Evolutionary conservation across 495 filamentous ascomycete species (phyloP), one percentile per base, ranked within the genome.

Genomic region (Penicillium manginii): DNA sequence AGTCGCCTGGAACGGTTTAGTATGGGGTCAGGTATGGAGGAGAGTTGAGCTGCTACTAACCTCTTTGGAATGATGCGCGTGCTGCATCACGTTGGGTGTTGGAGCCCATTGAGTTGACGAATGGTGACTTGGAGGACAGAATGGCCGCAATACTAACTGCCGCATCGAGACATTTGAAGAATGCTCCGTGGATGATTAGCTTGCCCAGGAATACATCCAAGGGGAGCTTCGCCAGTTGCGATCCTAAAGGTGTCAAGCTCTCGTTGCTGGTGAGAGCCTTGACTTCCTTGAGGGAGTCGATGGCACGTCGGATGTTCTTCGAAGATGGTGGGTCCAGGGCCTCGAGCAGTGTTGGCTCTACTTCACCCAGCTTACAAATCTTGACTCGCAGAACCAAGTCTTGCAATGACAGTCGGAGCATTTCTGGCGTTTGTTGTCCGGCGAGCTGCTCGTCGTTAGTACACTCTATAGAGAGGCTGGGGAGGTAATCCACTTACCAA

Each of bases 381-480:
- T 98, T 98, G 60, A 97, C 91, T n/a, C 94, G 87, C 60, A 98
- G 87, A 9, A 93, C 91, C 3, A 97, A 83, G 62, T 98, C 94
- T 73, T 98, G 93, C 10, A 98, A 75, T 0, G 92, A 97, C 6
- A 98, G 81, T 2, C 94, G 88, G 43, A 98, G 86, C 83, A 98
- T 92, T 70, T 98, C 94, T 0, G 94, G 94, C 0, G 89, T 96
- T 77, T 98, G 94, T 67, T 97, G 91, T 50, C 93, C 91, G 14
- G 85, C 83, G 81, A 97, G 91, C 58, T 90, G 64, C 11, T 52
- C 32, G 22, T 11, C 23, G 15, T 59, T 32, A 62, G 49, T 35
- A 53, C 31, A 10, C 1, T 49, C 14, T 17, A 6, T 39, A 8
- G 22, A 15, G 18, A 17, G 5, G 26, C 40, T 19, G 31, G 23